These are phyloP conservation scores for Auriscalpium orientale DNA, from an alignment of 768 basidiomycete species.

Conservation along the genomic window DNA sequence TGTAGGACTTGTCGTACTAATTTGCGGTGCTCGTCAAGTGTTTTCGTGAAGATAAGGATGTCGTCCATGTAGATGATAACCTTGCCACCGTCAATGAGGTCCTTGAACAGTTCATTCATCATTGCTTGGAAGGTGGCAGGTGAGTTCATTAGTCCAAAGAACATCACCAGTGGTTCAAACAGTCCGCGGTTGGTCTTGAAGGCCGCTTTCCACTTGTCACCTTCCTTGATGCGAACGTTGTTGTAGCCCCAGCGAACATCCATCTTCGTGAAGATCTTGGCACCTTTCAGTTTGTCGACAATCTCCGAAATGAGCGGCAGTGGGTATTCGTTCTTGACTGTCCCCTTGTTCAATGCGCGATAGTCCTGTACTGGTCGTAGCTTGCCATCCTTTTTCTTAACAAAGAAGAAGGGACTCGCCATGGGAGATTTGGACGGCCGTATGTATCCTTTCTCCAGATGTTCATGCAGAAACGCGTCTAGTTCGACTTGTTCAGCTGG, in stretches of 20 bases:
- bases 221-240: constrained; percentile 18
- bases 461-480: constrained; percentile 6
- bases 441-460: constrained; percentile 4
- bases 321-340: constrained; percentile 5
- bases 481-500: constrained; percentile 16
- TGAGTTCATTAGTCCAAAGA: constrained; percentile 21
- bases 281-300: constrained; percentile 8
- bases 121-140: constrained; percentile 22
- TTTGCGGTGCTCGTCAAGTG: constrained; percentile 8
- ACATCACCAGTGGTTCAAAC: constrained; percentile 26
- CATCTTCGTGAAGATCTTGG: constrained; percentile 19
- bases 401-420: constrained; percentile 22
- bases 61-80: constrained; percentile 28
- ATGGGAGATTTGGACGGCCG: constrained; percentile 15
- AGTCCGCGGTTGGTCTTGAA: constrained; percentile 17
- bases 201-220: too few relatives aligned
- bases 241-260: constrained; percentile 25
- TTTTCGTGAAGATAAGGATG: constrained; percentile 23
- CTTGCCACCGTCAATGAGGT: constrained; percentile 20
- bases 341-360: constrained; percentile 2
- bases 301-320: constrained; percentile 12
- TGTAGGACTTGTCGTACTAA: constrained; percentile 14
- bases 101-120: constrained; percentile 21
- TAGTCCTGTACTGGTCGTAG: constrained; percentile 29
- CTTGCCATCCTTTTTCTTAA: constrained; percentile 29